These are phyloP conservation scores for Hericium erinaceus DNA, from an alignment of 768 basidiomycete genomes.

Conservation along the genomic window DNA sequence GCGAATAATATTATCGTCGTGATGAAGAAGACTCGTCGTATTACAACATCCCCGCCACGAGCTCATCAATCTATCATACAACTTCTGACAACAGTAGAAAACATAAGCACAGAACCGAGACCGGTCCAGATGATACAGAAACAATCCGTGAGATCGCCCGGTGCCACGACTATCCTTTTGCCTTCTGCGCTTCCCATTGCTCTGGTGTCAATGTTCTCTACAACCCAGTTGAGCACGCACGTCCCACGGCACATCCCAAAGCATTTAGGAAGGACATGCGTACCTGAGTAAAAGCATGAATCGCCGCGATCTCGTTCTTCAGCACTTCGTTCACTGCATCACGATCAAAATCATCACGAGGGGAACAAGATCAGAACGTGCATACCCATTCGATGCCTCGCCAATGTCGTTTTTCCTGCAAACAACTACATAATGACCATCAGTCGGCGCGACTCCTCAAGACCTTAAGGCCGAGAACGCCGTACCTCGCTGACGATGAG, in stretches of 20 bases:
- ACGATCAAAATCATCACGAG: not conserved
- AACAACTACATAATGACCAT: conserved; percentile 40
- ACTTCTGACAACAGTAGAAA: too few species aligned
- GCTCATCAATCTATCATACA: too few species aligned
- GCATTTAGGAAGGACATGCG: conserved; percentile 2
- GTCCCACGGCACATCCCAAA: not conserved
- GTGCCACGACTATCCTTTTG: not conserved
- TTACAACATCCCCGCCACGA: too few species aligned
- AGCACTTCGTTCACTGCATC: conserved; percentile 66
- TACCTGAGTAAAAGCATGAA: conserved; percentile 90
- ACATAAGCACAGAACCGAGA: too few species aligned
- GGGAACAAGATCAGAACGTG: not conserved
- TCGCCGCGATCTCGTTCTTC: conserved; percentile 64
- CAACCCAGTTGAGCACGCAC: not conserved
- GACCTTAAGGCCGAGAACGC: not conserved
- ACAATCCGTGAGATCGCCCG: too few species aligned
- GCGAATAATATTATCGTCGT: too few species aligned
- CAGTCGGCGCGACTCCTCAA: not conserved
- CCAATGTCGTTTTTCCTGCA: conserved; percentile 73
- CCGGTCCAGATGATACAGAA: too few species aligned
- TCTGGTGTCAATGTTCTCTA: conserved; percentile 70
- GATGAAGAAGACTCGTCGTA: too few species aligned
- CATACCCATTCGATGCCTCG: conserved; percentile 62
- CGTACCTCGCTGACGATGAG: conserved; percentile 69
- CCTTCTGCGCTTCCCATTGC: conserved; percentile 46